phyloP scores from a whole-genome alignment of 306 rosid species.

The Quercus rubra region DNA sequence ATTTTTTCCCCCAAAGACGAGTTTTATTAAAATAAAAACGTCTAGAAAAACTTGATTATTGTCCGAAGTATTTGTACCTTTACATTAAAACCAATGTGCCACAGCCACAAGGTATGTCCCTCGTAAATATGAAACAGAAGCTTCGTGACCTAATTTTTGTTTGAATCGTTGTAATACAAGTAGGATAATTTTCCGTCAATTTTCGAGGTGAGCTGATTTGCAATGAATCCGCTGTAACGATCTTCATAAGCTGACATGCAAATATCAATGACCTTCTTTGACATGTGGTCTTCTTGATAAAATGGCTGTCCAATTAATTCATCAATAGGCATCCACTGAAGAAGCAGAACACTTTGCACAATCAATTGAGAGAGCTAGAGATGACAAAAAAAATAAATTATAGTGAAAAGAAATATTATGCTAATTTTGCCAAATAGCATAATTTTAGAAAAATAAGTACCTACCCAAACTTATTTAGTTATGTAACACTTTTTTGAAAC shows the following conservation, averaged over 20 bases:
- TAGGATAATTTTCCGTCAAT: slow-evolving; percentile 23
- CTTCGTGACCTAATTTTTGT: not conserved
- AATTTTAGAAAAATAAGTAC: no score
- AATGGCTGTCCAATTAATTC: slow-evolving; percentile 21
- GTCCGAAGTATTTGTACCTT: not conserved
- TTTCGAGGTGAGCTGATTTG: slow-evolving; percentile 27
- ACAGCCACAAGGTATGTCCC: not conserved
- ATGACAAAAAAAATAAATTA: not conserved
- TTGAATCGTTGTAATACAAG: slow-evolving; percentile 10
- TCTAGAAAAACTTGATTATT: not conserved
- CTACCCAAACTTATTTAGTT: no score
- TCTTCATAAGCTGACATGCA: slow-evolving; percentile 30
- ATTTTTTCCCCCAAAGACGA: not conserved
- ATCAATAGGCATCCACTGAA: slow-evolving; percentile 39
- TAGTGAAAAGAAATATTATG: not conserved
- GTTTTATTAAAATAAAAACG: not conserved
- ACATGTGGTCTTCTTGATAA: slow-evolving; percentile 33
- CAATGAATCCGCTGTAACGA: slow-evolving; percentile 25
- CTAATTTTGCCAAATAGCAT: no score
- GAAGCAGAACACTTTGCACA: not conserved
- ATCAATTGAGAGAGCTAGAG: not conserved
- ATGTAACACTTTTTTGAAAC: no score
- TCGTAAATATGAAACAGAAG: no score
- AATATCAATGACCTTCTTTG: slow-evolving; percentile 23
- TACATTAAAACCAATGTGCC: not conserved